Base-by-base conservation (phyloP, 371 early-diverging fungal genomes). In the Actinomortierella wolfii region DNA sequence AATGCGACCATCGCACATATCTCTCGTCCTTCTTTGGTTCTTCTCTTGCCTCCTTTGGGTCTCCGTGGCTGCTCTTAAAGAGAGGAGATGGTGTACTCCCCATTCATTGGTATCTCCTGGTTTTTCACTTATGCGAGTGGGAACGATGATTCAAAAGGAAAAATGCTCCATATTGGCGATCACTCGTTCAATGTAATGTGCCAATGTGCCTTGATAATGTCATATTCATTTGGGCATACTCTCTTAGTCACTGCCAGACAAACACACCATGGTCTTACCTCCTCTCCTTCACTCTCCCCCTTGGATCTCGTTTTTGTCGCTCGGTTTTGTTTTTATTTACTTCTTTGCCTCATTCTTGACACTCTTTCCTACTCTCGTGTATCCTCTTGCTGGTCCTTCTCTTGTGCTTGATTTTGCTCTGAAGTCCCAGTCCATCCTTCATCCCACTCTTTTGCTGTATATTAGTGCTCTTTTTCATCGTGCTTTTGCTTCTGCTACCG, bases 91-190 rank as follows among this genome's bases (percentile, higher is more conserved):
- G 34, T 34, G 34, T n/a, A n/a, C n/a, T 34, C 34, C 4, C 34
- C 34, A 34, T 34, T 20, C 47, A 20, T 9, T 47, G 47, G 9
- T 15, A 21, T 55, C 55, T 55, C 45, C 55, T 26, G 18, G 15
- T 41, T 43, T 54, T 28, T 43, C 21, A 17, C 8, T 28, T 25
- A 6, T 23, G 34, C 34, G 7, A 4, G 11, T 34, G n/a, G 34
- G 11, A 34, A 6, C 34, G 34, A 34, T 34, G 7, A 34, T 34
- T 34, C 34, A 11, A 34, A 34, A 34, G 34, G 48, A 48, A 21
- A 11, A 23, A 48, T 23, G 48, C 25, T 20, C 23, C 23, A 23
- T 48, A 11, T 23, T 23, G 11, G 11, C 25, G 23, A 3, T 25
- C 23, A 21, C 13, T 48, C 9, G 18, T 1, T 23, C 13, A 3